Evolutionary conservation across 2,329 filamentous ascomycete species (phyloP), one percentile per base, ranked within the genome.

Genomic region (Cercospora berteroae): DNA sequence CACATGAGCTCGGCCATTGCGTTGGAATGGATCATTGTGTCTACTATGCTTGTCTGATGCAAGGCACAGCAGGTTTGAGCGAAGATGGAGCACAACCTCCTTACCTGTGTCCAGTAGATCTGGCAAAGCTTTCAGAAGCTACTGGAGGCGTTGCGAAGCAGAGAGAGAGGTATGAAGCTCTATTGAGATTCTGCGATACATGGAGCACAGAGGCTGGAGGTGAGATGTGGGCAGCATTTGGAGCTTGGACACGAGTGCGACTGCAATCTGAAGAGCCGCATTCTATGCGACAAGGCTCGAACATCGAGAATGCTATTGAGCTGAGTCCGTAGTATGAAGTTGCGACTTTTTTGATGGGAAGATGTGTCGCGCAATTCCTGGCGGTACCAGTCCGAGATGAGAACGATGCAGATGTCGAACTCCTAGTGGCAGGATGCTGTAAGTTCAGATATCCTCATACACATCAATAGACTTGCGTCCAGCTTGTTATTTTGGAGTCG

Each of bases 1-100:
- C 83, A 1, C 89, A 91, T 73, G 89, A 92, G 73, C 77, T 91
- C 0, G 87, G 88, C 0, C 89, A 91, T 75, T 91, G 88, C 73
- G 83, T 92, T 42, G 87, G 86, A n/a, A 81, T 92, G 13, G 88
- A 77, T 7, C 89, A 92, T 74, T 92, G 89, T 73, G 79, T 85
- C 0, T 90, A 87, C 72, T 89, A 87, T 70, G 86, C 88, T 0
- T 90, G 88, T 70, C 81, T 83, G 2, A 89, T 90, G 87, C 88
- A 90, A 74, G 83, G 85, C 4, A 87, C 86, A 0, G 83, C 84
- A 0, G 81, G 82, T 1, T 79, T 89, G 44, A 79, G 77, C 0
- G 88, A 90, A 74, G 88, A 90, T 73, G 80, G 83, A 2, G 78
- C 87, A 50, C 87, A 90, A 73, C 87, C 88, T 25, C 87, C 87